phyloP scores from a whole-genome alignment of 805 yeast genomes.

The Ogataea nakhonphanomensis region DNA sequence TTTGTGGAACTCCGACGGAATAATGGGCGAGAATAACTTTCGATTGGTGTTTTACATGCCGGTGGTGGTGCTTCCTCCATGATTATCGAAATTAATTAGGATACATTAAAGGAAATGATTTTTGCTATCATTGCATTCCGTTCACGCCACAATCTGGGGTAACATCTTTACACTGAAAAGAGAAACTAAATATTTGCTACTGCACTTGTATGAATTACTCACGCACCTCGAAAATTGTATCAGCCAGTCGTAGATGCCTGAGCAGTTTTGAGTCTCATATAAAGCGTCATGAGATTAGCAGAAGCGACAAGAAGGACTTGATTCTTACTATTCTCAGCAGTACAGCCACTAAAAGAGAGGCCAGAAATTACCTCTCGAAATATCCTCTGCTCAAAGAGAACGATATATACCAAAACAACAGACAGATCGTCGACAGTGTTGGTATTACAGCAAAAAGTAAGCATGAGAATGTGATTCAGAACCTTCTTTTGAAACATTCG shows the following conservation, averaged over 20 bases:
- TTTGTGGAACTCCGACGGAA: conserved; percentile 15
- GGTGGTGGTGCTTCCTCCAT: conserved; percentile 19
- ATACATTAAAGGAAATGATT: background rate
- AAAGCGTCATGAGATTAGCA: conserved; percentile 26
- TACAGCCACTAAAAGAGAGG: conserved; percentile 92
- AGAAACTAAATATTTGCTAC: background rate
- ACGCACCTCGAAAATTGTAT: background rate
- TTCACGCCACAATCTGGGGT: conserved; percentile 12
- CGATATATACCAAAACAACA: conserved; percentile 28
- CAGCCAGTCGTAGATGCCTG: conserved; percentile 5
- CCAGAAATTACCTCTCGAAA: conserved; percentile 70
- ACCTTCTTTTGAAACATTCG: conserved; percentile 22
- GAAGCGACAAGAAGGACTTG: conserved; percentile 58
- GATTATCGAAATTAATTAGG: background rate
- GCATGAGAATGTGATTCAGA: conserved; percentile 33
- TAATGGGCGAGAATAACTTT: conserved; percentile 10
- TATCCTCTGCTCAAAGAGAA: conserved; percentile 48
- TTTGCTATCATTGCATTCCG: background rate
- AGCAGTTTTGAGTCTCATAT: conserved; percentile 27
- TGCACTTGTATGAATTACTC: background rate
- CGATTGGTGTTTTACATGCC: conserved; percentile 18
- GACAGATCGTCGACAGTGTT: conserved; percentile 12
- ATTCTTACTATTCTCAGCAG: conserved; percentile 82
- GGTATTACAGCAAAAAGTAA: conserved; percentile 19
- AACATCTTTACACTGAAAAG: conserved; percentile 3